Evolutionary conservation across 352 stramenopile species (phyloP).

Genomic region (Pythium folliculosum): DNA sequence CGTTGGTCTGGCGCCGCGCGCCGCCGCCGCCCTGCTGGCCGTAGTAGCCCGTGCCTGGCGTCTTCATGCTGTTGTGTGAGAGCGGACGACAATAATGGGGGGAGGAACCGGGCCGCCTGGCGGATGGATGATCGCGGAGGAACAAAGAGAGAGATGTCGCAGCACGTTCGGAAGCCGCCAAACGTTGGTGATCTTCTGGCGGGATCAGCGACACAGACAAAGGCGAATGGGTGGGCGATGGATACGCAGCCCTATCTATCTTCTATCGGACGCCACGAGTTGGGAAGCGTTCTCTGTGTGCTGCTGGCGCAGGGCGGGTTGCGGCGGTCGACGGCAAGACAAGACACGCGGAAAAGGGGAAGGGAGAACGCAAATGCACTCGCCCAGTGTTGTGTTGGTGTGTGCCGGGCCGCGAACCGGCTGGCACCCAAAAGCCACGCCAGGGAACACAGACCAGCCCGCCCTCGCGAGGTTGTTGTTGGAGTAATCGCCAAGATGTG

Average conservation of each 20-base stretch:
- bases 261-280: not conserved
- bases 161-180: too few relatives aligned
- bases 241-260: not conserved
- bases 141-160: not conserved
- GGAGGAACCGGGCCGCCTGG: not conserved
- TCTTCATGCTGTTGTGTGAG: constrained; percentile 20
- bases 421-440: too few relatives aligned
- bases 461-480: too few relatives aligned
- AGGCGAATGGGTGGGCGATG: not conserved
- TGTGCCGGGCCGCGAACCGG: not conserved
- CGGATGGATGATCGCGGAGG: not conserved
- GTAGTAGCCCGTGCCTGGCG: constrained; percentile 15
- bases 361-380: not conserved
- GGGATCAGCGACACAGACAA: not conserved
- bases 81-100: too few relatives aligned
- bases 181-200: not conserved
- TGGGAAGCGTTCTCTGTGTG: not conserved
- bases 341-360: constrained; percentile 1
- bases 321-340: not conserved
- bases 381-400: not conserved
- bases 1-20: constrained; percentile 5
- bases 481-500: too few relatives aligned
- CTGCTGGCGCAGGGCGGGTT: not conserved
- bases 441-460: too few relatives aligned
- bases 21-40: constrained; percentile 1